A percentile compares a stretch with the other conserved stretches of the same genome.
phyloP scores from a whole-genome alignment of 2,329 filamentous ascomycete genomes.

The Paradendryphiella salina region DNA sequence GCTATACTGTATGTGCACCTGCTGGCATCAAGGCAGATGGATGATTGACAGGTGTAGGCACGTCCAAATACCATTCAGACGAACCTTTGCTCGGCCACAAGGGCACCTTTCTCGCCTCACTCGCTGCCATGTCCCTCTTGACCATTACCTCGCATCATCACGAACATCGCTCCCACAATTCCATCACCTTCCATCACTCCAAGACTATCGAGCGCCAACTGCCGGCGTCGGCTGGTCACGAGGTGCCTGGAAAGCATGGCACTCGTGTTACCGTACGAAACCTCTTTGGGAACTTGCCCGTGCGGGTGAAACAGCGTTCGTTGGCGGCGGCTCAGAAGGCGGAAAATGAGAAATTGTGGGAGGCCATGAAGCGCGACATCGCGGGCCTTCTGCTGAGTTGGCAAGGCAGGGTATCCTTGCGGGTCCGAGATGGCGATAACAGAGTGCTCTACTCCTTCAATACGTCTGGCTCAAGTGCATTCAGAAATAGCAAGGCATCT shows the following conservation, averaged over 20 bases:
- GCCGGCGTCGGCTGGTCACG: slow-evolving; percentile 63
- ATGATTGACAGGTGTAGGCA: slow-evolving; percentile 59
- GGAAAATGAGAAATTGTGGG: slow-evolving; percentile 67
- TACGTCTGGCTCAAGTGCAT: slow-evolving; percentile 9
- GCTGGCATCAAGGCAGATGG: slow-evolving; percentile 2
- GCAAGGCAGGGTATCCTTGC: slow-evolving; percentile 60
- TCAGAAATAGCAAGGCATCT: neutral
- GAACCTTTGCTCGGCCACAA: slow-evolving; percentile 64
- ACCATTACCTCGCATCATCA: slow-evolving; percentile 73
- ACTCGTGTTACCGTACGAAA: slow-evolving; percentile 77
- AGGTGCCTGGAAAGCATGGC: slow-evolving; percentile 63
- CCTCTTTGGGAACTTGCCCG: slow-evolving; percentile 87
- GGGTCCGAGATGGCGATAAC: slow-evolving; percentile 58
- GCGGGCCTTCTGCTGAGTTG: slow-evolving; percentile 72
- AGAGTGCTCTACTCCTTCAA: slow-evolving; percentile 44
- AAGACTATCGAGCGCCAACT: slow-evolving; percentile 65
- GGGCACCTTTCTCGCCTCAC: slow-evolving; percentile 76
- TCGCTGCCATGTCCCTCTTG: slow-evolving; percentile 75
- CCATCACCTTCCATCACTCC: slow-evolving; percentile 71
- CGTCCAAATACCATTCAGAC: slow-evolving; percentile 66
- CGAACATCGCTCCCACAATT: slow-evolving; percentile 63
- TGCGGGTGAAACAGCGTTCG: slow-evolving; percentile 79
- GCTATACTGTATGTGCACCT: slow-evolving; percentile 63
- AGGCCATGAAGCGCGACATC: slow-evolving; percentile 61
- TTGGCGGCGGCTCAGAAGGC: slow-evolving; percentile 55